Conservation (phyloP, 192 early-diverging fungal genomes). For the Diversispora eburnea region DNA sequence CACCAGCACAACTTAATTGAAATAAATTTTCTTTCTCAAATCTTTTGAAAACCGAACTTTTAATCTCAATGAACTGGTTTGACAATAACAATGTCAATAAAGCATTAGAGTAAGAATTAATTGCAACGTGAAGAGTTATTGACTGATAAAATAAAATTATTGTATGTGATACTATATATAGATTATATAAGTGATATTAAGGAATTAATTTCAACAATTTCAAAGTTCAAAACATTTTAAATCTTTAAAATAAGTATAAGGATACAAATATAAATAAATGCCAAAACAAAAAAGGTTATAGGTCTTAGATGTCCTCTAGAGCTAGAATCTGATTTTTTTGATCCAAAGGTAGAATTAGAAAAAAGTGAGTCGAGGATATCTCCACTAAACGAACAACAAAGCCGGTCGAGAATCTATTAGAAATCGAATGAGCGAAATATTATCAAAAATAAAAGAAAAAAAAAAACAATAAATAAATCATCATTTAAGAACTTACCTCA, state of each 20-base stretch:
- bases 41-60: constrained; percentile 93
- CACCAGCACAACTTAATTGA: constrained; percentile 88
- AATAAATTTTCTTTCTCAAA: constrained; percentile 98
- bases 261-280: constrained; percentile 77
- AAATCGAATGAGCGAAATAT: no score
- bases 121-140: constrained; percentile 92
- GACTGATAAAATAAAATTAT: constrained; percentile 93
- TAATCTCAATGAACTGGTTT: constrained; percentile 99
- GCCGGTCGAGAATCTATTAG: constrained; percentile 79
- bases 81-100: constrained; percentile 88
- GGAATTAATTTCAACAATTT: background rate
- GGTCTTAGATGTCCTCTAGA: constrained; percentile 45
- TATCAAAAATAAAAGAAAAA: no score
- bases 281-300: constrained; percentile 67
- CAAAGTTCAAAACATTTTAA: background rate
- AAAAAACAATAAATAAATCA: background rate
- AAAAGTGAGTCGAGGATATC: constrained; percentile 95
- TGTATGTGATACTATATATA: constrained; percentile 66
- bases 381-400: constrained; percentile 89
- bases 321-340: constrained; percentile 29
- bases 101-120: constrained; percentile 95
- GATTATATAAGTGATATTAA: background rate
- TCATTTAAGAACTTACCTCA: constrained; percentile 55
- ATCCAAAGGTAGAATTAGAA: constrained; percentile 64
- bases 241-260: background rate